Conservation (phyloP, 768 basidiomycete genomes). For the Lactarius pseudohatsudake region DNA sequence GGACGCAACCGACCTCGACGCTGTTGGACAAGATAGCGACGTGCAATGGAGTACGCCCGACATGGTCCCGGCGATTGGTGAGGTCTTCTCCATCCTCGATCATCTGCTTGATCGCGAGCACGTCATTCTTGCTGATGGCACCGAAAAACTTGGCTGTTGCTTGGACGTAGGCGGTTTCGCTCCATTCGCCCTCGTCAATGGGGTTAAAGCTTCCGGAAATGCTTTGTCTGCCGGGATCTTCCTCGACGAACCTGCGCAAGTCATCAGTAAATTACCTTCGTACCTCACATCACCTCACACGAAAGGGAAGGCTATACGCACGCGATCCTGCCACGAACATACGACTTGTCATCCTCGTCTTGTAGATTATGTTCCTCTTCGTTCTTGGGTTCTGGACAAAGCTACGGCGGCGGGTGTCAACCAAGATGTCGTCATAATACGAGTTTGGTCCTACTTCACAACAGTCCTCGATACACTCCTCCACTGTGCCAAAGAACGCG, state of each 20-base stretch:
- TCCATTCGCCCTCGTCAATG: conserved; percentile 67
- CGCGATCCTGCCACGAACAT: conserved; percentile 43
- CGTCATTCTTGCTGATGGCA: conserved; percentile 51
- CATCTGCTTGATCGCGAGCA: conserved; percentile 40
- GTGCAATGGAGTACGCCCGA: conserved; percentile 61
- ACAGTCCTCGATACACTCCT: conserved; percentile 59
- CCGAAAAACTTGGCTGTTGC: conserved; percentile 54
- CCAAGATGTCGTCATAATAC: background rate
- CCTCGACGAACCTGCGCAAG: conserved; percentile 50
- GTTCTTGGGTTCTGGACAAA: conserved; percentile 54
- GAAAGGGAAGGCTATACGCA: background rate
- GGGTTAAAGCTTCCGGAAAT: conserved; percentile 66
- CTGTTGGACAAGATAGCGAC: conserved; percentile 51
- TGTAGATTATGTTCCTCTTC: conserved; percentile 56
- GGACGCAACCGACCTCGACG: conserved; percentile 46
- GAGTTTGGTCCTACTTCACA: conserved; percentile 46
- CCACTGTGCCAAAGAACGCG: conserved; percentile 59
- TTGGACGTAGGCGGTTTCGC: conserved; percentile 58
- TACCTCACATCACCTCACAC: background rate
- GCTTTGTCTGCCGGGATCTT: conserved; percentile 60
- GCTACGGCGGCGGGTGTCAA: conserved; percentile 34
- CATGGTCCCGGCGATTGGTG: conserved; percentile 53
- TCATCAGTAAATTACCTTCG: background rate
- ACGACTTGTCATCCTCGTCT: conserved; percentile 51
- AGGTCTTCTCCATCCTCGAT: conserved; percentile 47